Evolutionary conservation across 768 basidiomycete species (phyloP).

Genomic region (Daedaleopsis nitida): DNA sequence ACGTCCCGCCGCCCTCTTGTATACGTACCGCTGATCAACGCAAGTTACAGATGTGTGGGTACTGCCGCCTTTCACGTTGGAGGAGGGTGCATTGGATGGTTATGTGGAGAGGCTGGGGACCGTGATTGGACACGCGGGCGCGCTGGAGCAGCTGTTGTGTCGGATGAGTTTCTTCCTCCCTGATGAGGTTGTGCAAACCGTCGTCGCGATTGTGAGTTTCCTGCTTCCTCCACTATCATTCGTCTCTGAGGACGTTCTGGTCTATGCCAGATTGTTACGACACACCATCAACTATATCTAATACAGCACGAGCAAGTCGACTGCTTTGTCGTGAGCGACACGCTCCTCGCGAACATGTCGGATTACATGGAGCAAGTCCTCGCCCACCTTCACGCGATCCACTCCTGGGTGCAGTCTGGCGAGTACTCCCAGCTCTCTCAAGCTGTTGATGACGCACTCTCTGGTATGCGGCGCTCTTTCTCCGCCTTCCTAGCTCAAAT

Average conservation of each 20-base stretch:
- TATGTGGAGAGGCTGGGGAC: neutral
- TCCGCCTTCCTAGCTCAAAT: neutral
- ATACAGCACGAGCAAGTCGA: neutral
- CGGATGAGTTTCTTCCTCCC: neutral
- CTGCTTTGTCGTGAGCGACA: neutral
- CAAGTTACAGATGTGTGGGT: neutral
- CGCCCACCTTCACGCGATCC: neutral
- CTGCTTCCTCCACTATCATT: neutral
- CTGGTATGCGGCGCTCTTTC: neutral
- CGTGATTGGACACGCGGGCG: constrained; percentile 8
- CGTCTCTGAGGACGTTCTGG: neutral
- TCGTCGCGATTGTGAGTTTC: constrained; percentile 9
- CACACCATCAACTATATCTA: neutral
- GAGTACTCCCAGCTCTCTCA: neutral
- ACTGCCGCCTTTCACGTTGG: neutral
- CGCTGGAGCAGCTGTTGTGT: constrained; percentile 3
- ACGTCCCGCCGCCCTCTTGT: neutral
- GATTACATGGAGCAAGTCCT: neutral
- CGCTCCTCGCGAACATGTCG: neutral
- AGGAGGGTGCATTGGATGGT: neutral
- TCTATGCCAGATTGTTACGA: neutral
- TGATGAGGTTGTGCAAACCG: neutral
- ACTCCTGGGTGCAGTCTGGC: neutral
- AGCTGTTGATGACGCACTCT: neutral
- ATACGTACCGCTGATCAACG: too few relatives aligned